Conservation (phyloP, 2,329 filamentous ascomycete species). For the Trichoderma asperellum region DNA sequence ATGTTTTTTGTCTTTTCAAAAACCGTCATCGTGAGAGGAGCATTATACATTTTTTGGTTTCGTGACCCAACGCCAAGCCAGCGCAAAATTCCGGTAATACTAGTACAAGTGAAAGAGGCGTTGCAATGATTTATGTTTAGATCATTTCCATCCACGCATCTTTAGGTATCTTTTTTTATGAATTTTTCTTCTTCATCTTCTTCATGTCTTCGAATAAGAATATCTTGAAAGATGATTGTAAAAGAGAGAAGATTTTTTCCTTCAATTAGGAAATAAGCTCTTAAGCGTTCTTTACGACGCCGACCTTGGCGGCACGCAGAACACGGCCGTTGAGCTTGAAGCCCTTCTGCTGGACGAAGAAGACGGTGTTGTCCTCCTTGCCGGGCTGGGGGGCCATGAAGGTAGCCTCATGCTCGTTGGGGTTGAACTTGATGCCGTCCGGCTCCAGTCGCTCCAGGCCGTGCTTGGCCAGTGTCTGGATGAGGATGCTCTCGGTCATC, state of each 20-base stretch:
- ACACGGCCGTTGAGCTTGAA: slow-evolving; percentile 91
- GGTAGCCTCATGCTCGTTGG: slow-evolving; percentile 93
- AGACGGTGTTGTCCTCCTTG: slow-evolving; percentile 88
- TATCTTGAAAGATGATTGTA: background rate
- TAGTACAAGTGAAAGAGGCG: slow-evolving; percentile 42
- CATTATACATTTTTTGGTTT: slow-evolving; percentile 45
- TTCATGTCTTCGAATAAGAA: slow-evolving; percentile 11
- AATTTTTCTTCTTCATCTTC: slow-evolving; percentile 21
- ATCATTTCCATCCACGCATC: slow-evolving; percentile 5
- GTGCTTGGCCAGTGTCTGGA: slow-evolving; percentile 89
- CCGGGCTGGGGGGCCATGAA: slow-evolving; percentile 88
- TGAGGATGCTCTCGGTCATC: slow-evolving; percentile 91
- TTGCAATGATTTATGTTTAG: background rate
- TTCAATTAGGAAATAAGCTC: background rate
- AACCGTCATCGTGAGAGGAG: slow-evolving; percentile 50
- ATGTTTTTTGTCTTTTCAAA: slow-evolving; percentile 27
- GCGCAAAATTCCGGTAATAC: slow-evolving; percentile 37
- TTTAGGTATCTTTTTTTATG: slow-evolving; percentile 3
- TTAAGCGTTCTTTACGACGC: slow-evolving; percentile 83
- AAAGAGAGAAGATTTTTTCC: background rate
- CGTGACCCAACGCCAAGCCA: slow-evolving; percentile 43
- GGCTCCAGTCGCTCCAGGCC: slow-evolving; percentile 90
- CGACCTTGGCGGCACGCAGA: slow-evolving; percentile 90
- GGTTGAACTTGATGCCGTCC: slow-evolving; percentile 85
- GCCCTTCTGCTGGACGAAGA: slow-evolving; percentile 93